Conservation (phyloP, 768 basidiomycete species). For the Amanita thiersii region DNA sequence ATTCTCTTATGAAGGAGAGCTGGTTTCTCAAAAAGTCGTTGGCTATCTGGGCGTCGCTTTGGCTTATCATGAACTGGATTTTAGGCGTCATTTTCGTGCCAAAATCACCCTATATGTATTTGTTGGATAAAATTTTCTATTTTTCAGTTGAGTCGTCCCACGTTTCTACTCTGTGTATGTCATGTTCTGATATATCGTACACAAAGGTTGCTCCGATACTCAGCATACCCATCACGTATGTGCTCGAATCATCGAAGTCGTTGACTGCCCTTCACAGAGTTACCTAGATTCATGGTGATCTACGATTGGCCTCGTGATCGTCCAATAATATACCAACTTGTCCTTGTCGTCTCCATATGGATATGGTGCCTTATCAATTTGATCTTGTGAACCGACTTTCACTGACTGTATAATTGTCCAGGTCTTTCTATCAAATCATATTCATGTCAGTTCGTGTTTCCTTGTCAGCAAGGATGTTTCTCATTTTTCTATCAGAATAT, state of each 20-base stretch:
- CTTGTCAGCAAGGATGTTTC: conserved; percentile 17
- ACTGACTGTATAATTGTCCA: conserved; percentile 15
- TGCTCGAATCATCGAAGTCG: conserved; percentile 1
- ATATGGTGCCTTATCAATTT: conserved; percentile 51
- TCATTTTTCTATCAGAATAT: conserved; percentile 17
- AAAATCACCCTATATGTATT: conserved; percentile 25
- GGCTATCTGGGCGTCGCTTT: conserved; percentile 55
- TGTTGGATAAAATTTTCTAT: conserved; percentile 54
- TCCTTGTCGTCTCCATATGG: conserved; percentile 53
- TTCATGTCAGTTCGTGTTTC: conserved; percentile 39
- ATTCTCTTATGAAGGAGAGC: conserved; percentile 42
- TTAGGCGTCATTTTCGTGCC: conserved; percentile 48
- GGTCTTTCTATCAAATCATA: conserved; percentile 55
- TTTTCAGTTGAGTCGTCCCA: conserved; percentile 31
- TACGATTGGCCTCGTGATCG: conserved; percentile 68
- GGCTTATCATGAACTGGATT: conserved; percentile 64
- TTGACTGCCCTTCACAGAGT: not conserved
- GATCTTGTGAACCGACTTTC: conserved; percentile 2
- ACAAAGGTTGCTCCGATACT: conserved; percentile 46
- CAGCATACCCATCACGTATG: conserved; percentile 52
- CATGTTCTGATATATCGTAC: not conserved
- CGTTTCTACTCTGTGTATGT: not conserved
- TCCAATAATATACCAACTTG: conserved; percentile 50
- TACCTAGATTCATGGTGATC: conserved; percentile 44
- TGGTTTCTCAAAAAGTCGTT: conserved; percentile 68